phyloP scores from a whole-genome alignment of 2,329 filamentous ascomycete genomes.

The Nectriaceae sp. region DNA sequence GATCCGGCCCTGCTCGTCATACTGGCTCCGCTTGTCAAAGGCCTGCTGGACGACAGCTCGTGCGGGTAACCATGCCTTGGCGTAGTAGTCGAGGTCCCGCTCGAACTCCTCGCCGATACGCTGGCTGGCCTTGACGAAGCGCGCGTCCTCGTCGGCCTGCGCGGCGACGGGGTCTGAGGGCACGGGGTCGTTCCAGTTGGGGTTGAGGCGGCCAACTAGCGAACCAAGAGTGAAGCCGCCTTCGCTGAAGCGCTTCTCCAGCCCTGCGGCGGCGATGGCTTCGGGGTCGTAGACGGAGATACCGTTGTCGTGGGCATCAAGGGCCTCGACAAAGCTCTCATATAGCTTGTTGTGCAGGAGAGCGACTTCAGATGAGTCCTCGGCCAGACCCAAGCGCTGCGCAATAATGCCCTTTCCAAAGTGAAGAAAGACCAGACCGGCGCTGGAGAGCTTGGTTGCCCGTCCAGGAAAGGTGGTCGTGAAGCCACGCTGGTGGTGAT shows the following conservation, averaged over 20 bases:
- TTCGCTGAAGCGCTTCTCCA: constrained; percentile 82
- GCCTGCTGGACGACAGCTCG: constrained; percentile 76
- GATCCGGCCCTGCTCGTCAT: constrained; percentile 75
- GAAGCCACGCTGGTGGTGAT: constrained; percentile 97
- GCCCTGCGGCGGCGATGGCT: constrained; percentile 66
- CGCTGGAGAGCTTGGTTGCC: constrained; percentile 87
- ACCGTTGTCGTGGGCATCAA: constrained; percentile 98
- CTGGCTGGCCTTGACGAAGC: constrained; percentile 74
- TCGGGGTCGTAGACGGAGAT: constrained; percentile 78
- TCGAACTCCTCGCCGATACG: constrained; percentile 91
- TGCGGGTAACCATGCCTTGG: constrained; percentile 82
- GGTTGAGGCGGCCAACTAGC: constrained; percentile 78
- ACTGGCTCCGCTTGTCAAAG: constrained; percentile 67
- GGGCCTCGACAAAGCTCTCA: constrained; percentile 88
- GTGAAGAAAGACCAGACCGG: constrained; percentile 93
- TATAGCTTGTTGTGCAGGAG: constrained; percentile 89
- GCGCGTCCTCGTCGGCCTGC: constrained; percentile 77
- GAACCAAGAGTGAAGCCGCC: constrained; percentile 83
- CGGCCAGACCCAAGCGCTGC: constrained; percentile 48
- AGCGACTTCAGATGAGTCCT: constrained; percentile 67
- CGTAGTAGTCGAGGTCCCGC: constrained; percentile 75
- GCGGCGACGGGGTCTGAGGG: constrained; percentile 53
- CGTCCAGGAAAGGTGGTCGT: constrained; percentile 80
- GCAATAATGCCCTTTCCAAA: constrained; percentile 86
- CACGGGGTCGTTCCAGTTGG: constrained; percentile 72